These are phyloP conservation scores for Xylariaceae sp. DNA, from an alignment of 2,329 filamentous ascomycete genomes.

Conservation along the genomic window DNA sequence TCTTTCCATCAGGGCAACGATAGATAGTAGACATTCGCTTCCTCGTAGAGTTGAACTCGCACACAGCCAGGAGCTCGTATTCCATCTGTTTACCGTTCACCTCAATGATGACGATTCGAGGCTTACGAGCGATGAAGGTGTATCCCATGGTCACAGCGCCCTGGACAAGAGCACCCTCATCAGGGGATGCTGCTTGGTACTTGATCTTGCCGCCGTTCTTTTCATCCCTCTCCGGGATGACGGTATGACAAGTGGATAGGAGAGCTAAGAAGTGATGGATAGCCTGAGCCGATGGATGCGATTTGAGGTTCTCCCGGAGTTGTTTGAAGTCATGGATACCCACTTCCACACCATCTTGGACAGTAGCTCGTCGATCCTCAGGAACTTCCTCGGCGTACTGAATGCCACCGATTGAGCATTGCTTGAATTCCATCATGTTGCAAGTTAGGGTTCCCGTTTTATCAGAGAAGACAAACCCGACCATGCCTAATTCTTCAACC, in stretches of 20 bases:
- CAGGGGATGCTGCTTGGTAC: slow-evolving; percentile 95
- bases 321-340: slow-evolving; percentile 81
- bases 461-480: slow-evolving; percentile 97
- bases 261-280: slow-evolving; percentile 81
- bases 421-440: slow-evolving; percentile 98
- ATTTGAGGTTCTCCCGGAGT: slow-evolving; percentile 63
- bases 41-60: slow-evolving; percentile 95
- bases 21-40: slow-evolving; percentile 99
- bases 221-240: slow-evolving; percentile 84
- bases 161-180: slow-evolving; percentile 94
- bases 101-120: slow-evolving; percentile 77
- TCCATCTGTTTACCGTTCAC: slow-evolving; percentile 67
- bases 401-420: slow-evolving; percentile 86
- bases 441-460: slow-evolving; percentile 97
- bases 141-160: slow-evolving; percentile 84
- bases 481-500: slow-evolving; percentile 95
- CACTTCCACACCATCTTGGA: slow-evolving; percentile 70
- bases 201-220: slow-evolving; percentile 79
- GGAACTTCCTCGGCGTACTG: slow-evolving; percentile 91
- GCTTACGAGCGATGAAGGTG: slow-evolving; percentile 84
- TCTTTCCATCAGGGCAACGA: slow-evolving; percentile 91
- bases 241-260: slow-evolving; percentile 88
- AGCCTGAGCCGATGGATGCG: slow-evolving; percentile 44
- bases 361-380: slow-evolving; percentile 77
- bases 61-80: slow-evolving; percentile 92